Base-by-base conservation (phyloP, 1,284 basidiomycete genomes). In the Amylostereum areolatum region DNA sequence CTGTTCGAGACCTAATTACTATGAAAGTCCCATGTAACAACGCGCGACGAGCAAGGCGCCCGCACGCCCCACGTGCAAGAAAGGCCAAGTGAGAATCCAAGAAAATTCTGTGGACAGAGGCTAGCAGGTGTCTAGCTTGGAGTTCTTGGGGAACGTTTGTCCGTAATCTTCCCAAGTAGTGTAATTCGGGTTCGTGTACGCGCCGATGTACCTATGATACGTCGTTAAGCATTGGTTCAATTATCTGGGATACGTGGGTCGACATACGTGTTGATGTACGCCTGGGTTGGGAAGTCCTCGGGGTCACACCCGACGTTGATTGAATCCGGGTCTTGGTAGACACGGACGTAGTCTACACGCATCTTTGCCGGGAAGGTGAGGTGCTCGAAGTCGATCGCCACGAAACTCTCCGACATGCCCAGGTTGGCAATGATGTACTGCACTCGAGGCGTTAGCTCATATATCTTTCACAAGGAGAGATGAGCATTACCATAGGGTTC, bases 391-490 rank as follows among this genome's bases (percentile, higher is more conserved):
- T 92, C 80, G 43, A 92, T 81, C 3, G 57, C 49, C 34, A 85
- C 86, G 58, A 95, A 92, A 60, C 88, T 87, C 28, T 69, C 67
- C 3, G 89, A 92, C 66, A 95, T 83, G 47, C 89, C 92, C 59
- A 96, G 68, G 63, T 92, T 92, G 51, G 78, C 68, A 56, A 95
- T 80, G 60, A 95, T 74, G 64, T 92, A 85, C 81, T 85, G 50
- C 29, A 32, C 18, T 18, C 18, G n/a, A 43, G 8, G 35, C 31
- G 43, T 31, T 45, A 39, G 52, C 39, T 54, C 31, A 48, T 9
- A 43, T 30, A 5, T 11, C 34, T 53, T 34, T 33, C 43, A 35
- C 11, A 45, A 34, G 28, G 31, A 42, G 46, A 33, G 37, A 7
- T 18, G 30, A 34, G 4, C 32, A 70, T 43, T 60, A 83, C 85